Evolutionary conservation across 1,139 yeast genomes (phyloP), one percentile per base, ranked within the genome.

Genomic region (Sporopachydermia cereana): DNA sequence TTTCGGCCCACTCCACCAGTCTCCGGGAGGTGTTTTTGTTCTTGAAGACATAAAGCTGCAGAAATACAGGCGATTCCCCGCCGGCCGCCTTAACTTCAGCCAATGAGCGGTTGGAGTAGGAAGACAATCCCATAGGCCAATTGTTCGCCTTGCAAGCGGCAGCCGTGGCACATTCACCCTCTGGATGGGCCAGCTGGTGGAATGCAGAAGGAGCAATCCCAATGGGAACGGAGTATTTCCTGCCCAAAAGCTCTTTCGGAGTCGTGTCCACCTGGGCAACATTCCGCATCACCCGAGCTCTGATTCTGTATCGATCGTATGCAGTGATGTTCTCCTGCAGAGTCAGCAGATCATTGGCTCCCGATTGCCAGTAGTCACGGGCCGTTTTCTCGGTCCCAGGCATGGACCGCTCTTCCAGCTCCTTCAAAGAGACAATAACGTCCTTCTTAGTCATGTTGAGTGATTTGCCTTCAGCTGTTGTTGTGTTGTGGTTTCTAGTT

Each of bases 171-270:
- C 64, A 63, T 55, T 80, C 86, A 1, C 84, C 86, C 41, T 77
- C 81, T 0, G 73, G 72, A 52, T 74, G 76, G 1, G 84, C 85
- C 61, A 77, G 67, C 48, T 67, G 70, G 41, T 83, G 82, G 53
- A 78, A 74, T 0, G 84, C 85, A 31, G 80, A 72, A 1, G 86
- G 84, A 12, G 84, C 76, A 45, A 78, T 67, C 48, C 81, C 82
- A 50, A 79, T 69, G 4, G 88, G 88, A 2, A 72, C 64, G 17
- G 62, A 57, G 22, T 67, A 63, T 29, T 59, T 56, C 24, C 57
- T 49, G 17, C 78, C 79, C 43, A 73, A 62, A 53, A 75, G 49
- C 44, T 44, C 61, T 2, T 59, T 56, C 7, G 75, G 67, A 20
- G 61, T 53, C 14, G 68, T 54, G 45, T 67, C 66, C 18, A 68